Evolutionary conservation across 1,284 basidiomycete species (phyloP).

Genomic region (Melampsora larici-populina): DNA sequence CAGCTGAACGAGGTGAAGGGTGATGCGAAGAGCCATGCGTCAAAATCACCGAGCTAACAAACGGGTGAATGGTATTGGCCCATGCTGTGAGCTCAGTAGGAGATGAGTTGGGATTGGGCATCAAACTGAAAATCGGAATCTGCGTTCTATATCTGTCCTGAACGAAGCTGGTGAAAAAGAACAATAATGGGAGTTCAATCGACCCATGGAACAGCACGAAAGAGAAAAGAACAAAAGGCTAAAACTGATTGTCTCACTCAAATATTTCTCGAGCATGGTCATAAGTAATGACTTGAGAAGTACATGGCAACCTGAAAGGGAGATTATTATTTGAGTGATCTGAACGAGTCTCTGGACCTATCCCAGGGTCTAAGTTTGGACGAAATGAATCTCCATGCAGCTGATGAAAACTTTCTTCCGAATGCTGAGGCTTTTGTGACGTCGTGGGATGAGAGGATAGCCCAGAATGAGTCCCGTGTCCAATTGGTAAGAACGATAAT

Average conservation of each 20-base stretch:
- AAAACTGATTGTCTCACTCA: not conserved
- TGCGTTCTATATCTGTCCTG: not conserved
- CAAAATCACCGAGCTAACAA: not conserved
- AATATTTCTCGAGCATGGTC: not conserved
- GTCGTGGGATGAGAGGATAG: not conserved
- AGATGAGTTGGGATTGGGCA: not conserved
- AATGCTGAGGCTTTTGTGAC: not conserved
- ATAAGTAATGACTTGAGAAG: not conserved
- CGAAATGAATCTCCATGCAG: not conserved
- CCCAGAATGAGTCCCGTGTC: not conserved
- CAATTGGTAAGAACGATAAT: not conserved
- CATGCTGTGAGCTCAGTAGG: not conserved
- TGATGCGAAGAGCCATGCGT: slow-evolving; percentile 8
- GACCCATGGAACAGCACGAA: not conserved
- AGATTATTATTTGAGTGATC: not conserved
- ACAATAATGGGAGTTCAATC: not conserved
- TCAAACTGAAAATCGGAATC: not conserved
- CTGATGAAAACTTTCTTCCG: not conserved
- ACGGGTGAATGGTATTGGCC: not conserved
- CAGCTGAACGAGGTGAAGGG: not conserved
- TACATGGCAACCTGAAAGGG: not conserved
- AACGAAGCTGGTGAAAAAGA: not conserved
- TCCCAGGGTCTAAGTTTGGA: not conserved
- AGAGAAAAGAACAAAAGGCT: not conserved
- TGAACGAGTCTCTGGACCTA: not conserved